Evolutionary conservation across 2,329 filamentous ascomycete genomes (phyloP), one percentile per base, ranked within the genome.

Genomic region (Fusarium algeriense): DNA sequence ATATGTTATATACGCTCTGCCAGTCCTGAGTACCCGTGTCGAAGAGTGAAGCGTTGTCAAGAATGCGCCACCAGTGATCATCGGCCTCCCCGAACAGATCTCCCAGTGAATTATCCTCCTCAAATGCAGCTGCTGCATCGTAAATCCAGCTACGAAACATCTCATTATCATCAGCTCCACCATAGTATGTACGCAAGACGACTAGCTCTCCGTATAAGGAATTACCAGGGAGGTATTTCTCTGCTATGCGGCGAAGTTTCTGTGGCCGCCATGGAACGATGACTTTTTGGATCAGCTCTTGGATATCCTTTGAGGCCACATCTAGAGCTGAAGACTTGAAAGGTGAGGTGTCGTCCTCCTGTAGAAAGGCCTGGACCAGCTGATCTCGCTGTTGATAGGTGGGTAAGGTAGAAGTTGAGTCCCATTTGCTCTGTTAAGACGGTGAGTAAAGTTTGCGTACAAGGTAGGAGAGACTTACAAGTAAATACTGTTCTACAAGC

Each of bases 221-320:
- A 5, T 57, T 45, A 1, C 14, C 13, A 30, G 50, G 50, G 5
- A 34, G 7, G 6, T 45, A 38, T 26, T 38, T 38, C 6, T 44
- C 17, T 9, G 58, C 34, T 38, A 45, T 40, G 1, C 10, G 13
- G 9, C 32, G 50, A 32, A 60, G 58, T 13, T 60, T 45, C 7
- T 45, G 32, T 1, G 40, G 17, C 1, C 58, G 50, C 50, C 40
- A 60, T 0, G 58, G 26, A 2, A 14, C 7, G 1, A 60, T n/a
- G 2, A 38, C n/a, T 20, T 6, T 45, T 12, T 34, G 7, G 4
- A 40, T 19, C 4, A 60, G 15, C 1, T 26, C 17, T 10, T 52
- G 44, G 1, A 15, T 23, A 1, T 45, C 23, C 11, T 1, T 15
- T 4, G 26, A 32, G 6, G 4, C 11, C 2, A 3, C 0, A 6